Evolutionary conservation across 345 rosid species (phyloP), one percentile per base, ranked within the genome.

Genomic region (Melaleuca alternifolia): DNA sequence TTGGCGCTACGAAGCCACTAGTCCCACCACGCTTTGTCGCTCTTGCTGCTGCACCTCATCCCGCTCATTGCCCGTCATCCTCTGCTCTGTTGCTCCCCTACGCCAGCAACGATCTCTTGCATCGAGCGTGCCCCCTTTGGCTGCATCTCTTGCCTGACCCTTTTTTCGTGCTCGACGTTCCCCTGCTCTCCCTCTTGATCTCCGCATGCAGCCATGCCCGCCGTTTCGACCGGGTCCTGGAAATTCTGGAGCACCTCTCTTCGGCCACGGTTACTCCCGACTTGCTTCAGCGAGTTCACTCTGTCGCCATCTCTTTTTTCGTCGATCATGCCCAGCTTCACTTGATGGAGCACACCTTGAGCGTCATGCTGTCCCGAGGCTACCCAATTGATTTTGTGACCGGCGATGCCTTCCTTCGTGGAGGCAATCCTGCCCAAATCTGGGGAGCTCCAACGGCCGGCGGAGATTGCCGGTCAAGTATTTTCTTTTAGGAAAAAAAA

Each of bases 261-360:
- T 88, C 85, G 16, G 93, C 93, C 61, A 87, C 90, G 83, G 1
- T 51, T 52, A 48, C 81, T 18, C 52, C 59, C 6, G 84, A 85
- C 71, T 82, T 90, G 53, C 81, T 91, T 30, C 94, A 90, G 1
- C 61, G 61, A 26, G 92, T 92, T 48, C 93, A 88, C 65, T 90
- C 93, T 1, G 77, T 86, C 79, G 99, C 95, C 82, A 90, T 97
- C 48, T 88, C 88, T 54, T 92, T 96, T 90, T 93, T 94, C 57
- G 98, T 95, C 51, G 89, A 91, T 87, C 91, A 88, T 52, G 96
- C 95, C 12, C 90, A 91, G 88, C 95, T 95, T 83, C 89, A 90
- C 54, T 62, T 95, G 88, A 94, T 94, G 99, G 98, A 95, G 52
- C 86, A 86, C 14, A 50, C 90, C 11, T 10, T 94, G 89, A 90